These are phyloP conservation scores for Hansenula sp. DNA, from an alignment of 1,139 yeast species.

Conservation along the genomic window DNA sequence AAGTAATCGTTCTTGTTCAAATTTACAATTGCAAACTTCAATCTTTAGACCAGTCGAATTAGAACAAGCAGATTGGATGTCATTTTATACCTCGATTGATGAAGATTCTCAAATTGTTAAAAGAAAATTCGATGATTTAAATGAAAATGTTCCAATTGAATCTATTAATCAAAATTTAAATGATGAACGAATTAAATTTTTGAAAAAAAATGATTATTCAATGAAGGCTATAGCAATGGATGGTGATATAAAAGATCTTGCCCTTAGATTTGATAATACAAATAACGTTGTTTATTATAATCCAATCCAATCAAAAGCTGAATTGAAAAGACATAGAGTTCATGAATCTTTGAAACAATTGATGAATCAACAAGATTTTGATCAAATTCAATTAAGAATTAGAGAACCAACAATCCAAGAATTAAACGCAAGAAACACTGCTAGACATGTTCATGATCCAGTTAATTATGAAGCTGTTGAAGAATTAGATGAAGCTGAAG, in stretches of 20 bases:
- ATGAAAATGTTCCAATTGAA: slow-evolving; percentile 41
- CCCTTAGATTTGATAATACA: slow-evolving; percentile 47
- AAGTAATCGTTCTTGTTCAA: slow-evolving; percentile 17
- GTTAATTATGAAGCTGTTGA: slow-evolving; percentile 53
- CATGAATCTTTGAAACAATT: slow-evolving; percentile 47
- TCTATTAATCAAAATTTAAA: slow-evolving; percentile 34
- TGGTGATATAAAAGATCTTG: slow-evolving; percentile 51
- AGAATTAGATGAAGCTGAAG: slow-evolving; percentile 21
- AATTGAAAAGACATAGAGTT: slow-evolving; percentile 79
- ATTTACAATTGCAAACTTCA: slow-evolving; percentile 51
- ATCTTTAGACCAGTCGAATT: slow-evolving; percentile 73
- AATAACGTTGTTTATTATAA: slow-evolving; percentile 66
- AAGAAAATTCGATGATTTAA: slow-evolving; percentile 33
- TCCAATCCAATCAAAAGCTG: slow-evolving; percentile 76
- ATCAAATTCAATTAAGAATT: slow-evolving; percentile 54
- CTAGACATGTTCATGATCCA: slow-evolving; percentile 72
- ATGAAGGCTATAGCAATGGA: slow-evolving; percentile 53
- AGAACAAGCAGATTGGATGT: slow-evolving; percentile 79
- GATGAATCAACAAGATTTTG: slow-evolving; percentile 47
- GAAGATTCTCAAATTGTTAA: slow-evolving; percentile 40
- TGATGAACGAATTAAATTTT: slow-evolving; percentile 48
- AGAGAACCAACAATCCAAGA: slow-evolving; percentile 76
- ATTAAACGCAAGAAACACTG: slow-evolving; percentile 60
- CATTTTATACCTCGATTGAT: slow-evolving; percentile 57
- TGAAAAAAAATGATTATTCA: slow-evolving; percentile 77